phyloP scores from a whole-genome alignment of 1,284 basidiomycete species.

The Apiotrichum gracile region DNA sequence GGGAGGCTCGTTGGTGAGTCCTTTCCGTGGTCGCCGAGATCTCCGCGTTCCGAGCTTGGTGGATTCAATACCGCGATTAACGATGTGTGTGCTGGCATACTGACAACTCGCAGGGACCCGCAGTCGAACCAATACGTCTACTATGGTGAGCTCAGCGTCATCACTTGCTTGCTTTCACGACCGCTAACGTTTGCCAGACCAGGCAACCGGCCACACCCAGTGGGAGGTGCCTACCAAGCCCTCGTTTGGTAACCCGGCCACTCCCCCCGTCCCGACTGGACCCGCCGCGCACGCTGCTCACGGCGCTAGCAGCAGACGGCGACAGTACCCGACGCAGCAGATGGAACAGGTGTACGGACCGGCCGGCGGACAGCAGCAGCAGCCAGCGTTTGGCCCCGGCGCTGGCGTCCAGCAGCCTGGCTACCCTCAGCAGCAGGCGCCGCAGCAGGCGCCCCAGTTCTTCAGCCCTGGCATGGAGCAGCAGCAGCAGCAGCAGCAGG shows the following conservation, averaged over 20 bases:
- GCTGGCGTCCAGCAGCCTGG: constrained; percentile 35
- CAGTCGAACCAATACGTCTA: constrained; percentile 76
- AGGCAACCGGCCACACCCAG: constrained; percentile 54
- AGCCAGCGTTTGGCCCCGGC: constrained; percentile 22
- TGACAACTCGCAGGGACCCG: constrained; percentile 61
- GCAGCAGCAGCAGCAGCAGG: constrained; percentile 42
- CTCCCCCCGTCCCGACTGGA: constrained; percentile 21
- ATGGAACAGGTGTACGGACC: constrained; percentile 68
- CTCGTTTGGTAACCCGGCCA: constrained; percentile 21
- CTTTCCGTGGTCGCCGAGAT: neutral
- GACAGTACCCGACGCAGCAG: constrained; percentile 85
- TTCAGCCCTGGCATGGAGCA: constrained; percentile 74
- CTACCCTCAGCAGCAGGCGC: constrained; percentile 42
- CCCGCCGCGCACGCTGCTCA: constrained; percentile 37
- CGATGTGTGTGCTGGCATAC: no score
- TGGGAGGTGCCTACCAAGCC: constrained; percentile 57
- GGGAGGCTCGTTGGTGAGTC: constrained; percentile 80
- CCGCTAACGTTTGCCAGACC: constrained; percentile 27
- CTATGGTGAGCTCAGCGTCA: constrained; percentile 55
- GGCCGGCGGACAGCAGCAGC: constrained; percentile 17
- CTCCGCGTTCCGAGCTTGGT: no score
- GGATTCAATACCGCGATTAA: no score
- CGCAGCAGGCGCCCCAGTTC: constrained; percentile 53
- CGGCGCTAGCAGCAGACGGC: constrained; percentile 59
- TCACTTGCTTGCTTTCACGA: neutral